phyloP scores from a whole-genome alignment of 2,329 filamentous ascomycete genomes.

The Diaporthe citriasiana region DNA sequence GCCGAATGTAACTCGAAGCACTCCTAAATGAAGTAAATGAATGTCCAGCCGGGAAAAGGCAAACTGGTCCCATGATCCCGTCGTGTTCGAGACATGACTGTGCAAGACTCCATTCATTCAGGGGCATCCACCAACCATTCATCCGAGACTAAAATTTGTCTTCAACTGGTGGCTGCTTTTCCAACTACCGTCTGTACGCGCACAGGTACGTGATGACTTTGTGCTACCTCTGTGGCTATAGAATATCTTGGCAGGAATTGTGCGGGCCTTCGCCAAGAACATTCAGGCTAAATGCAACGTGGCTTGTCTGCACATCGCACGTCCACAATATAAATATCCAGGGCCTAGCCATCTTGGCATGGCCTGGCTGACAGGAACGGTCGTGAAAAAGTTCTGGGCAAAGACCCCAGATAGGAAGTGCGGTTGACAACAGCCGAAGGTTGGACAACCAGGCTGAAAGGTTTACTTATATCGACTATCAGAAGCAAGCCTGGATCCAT shows the following conservation, averaged over 20 bases:
- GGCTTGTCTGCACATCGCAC: slow-evolving; percentile 8
- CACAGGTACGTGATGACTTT: background rate
- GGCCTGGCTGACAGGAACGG: background rate
- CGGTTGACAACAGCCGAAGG: slow-evolving; percentile 17
- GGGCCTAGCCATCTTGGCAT: slow-evolving; percentile 27
- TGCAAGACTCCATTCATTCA: slow-evolving; percentile 3
- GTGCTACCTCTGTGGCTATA: background rate
- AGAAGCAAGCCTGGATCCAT: background rate
- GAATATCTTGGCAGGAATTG: background rate
- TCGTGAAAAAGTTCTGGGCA: background rate
- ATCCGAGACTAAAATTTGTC: slow-evolving; percentile 6
- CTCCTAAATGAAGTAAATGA: slow-evolving; percentile 20
- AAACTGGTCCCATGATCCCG: slow-evolving; percentile 6
- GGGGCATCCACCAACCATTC: slow-evolving; percentile 1
- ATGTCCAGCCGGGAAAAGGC: slow-evolving; percentile 19
- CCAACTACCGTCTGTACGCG: background rate
- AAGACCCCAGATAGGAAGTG: slow-evolving; percentile 16
- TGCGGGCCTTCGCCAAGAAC: background rate
- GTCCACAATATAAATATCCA: slow-evolving; percentile 17
- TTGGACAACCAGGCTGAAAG: background rate
- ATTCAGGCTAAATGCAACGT: slow-evolving; percentile 30
- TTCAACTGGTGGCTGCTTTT: slow-evolving; percentile 4
- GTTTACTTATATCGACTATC: background rate
- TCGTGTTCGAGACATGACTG: slow-evolving; percentile 19
- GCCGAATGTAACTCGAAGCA: slow-evolving; percentile 21